Conservation (phyloP, 768 basidiomycete genomes). For the Termitomyces sp. region DNA sequence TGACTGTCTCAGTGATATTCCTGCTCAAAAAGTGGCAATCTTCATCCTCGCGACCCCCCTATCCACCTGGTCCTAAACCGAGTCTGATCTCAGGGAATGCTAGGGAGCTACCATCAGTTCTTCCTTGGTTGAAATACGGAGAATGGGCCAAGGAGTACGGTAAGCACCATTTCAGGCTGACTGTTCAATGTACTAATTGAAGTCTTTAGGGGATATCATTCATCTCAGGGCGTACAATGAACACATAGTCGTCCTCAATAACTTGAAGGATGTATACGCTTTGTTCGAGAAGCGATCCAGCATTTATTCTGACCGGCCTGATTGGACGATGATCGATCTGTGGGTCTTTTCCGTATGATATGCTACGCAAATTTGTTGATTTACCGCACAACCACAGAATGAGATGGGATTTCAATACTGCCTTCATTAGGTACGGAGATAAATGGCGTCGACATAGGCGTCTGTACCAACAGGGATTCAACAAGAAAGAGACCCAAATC, state of each 20-base stretch:
- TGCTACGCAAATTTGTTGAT: neutral
- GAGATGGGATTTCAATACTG: conserved; percentile 31
- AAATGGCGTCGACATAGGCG: conserved; percentile 30
- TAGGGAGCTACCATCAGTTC: neutral
- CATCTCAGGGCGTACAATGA: neutral
- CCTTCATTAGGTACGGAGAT: conserved; percentile 27
- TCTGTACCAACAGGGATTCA: conserved; percentile 28
- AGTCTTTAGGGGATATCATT: neutral
- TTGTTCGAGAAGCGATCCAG: conserved; percentile 27
- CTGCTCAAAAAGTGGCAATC: neutral
- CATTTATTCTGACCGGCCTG: conserved; percentile 28
- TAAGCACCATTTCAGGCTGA: neutral
- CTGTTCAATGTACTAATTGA: too few relatives aligned
- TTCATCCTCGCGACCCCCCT: neutral
- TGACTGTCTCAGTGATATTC: neutral
- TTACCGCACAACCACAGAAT: conserved; percentile 19
- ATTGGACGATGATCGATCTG: conserved; percentile 20
- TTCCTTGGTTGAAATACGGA: neutral
- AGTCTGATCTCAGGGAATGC: neutral
- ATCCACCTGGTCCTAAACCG: neutral
- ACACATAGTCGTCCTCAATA: conserved; percentile 1
- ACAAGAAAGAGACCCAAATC: conserved; percentile 14
- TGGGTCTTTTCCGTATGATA: neutral
- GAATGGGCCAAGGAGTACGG: conserved; percentile 9
- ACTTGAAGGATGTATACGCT: conserved; percentile 9